Evolutionary conservation across 768 basidiomycete genomes (phyloP).

Genomic region (Termitomyces sp.): DNA sequence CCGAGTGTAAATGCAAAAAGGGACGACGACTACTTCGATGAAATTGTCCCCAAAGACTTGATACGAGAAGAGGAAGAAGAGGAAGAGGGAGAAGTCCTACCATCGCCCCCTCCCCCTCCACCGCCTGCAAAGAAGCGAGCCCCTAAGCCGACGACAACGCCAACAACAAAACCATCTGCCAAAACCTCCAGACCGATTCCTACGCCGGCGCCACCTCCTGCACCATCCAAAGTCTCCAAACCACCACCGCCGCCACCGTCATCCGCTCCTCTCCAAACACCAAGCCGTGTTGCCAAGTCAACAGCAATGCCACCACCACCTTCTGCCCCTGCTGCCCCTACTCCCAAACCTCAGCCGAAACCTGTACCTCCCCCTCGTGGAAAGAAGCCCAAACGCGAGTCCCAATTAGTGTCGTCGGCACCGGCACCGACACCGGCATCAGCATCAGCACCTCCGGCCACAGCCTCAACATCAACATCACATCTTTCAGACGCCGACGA

Average conservation of each 20-base stretch:
- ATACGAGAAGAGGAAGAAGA: slow-evolving; percentile 35
- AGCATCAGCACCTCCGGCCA: neutral
- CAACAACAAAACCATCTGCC: neutral
- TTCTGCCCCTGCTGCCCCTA: neutral
- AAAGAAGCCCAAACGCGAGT: slow-evolving; percentile 22
- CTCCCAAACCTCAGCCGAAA: slow-evolving; percentile 6
- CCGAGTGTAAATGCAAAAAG: slow-evolving; percentile 29
- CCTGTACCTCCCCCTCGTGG: slow-evolving; percentile 6
- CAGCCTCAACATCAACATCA: neutral
- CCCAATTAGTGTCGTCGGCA: slow-evolving; percentile 8
- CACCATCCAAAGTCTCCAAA: neutral
- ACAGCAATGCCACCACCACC: neutral
- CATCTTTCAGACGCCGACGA: slow-evolving; percentile 31
- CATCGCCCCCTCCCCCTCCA: slow-evolving; percentile 15
- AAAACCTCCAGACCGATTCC: neutral
- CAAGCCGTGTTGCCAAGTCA: slow-evolving; percentile 5
- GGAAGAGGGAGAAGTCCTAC: slow-evolving; percentile 25
- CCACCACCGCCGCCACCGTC: slow-evolving; percentile 14
- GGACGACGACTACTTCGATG: slow-evolving; percentile 38
- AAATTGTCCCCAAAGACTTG: slow-evolving; percentile 27
- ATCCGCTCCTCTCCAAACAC: slow-evolving; percentile 8
- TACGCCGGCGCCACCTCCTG: neutral
- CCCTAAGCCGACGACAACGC: neutral
- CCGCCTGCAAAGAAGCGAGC: neutral
- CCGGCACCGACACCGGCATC: neutral